These are phyloP conservation scores for Aspergillus quadrilineatus DNA, from an alignment of 2,329 filamentous ascomycete species.

Conservation along the genomic window DNA sequence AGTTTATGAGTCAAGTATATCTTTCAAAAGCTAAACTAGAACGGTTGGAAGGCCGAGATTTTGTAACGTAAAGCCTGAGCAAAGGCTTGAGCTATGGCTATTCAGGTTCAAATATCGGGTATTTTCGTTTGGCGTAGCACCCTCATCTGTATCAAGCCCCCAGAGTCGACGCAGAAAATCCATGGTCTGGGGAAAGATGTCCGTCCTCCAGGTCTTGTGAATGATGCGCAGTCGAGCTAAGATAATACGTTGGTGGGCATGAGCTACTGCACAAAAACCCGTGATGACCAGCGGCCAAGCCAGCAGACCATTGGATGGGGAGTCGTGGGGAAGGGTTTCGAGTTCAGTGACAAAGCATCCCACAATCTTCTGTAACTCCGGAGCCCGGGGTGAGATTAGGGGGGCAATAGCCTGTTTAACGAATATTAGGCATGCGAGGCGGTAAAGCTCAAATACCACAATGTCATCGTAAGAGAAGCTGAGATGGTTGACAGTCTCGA, in stretches of 20 bases:
- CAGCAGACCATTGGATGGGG: neutral
- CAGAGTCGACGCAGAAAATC: neutral
- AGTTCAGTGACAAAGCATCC: neutral
- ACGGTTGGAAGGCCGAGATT: neutral
- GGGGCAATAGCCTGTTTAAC: neutral
- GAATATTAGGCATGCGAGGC: neutral
- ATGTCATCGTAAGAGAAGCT: neutral
- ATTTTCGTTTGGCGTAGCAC: neutral
- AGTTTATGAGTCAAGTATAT: neutral
- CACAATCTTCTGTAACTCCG: neutral
- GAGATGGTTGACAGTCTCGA: fast-evolving
- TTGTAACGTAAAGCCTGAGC: neutral
- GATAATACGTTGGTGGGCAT: neutral
- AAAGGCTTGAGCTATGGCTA: neutral
- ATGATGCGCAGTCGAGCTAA: neutral
- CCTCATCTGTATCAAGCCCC: neutral
- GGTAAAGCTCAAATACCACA: neutral
- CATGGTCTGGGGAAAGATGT: neutral
- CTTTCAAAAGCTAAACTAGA: neutral
- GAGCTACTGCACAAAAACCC: neutral
- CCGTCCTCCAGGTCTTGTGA: neutral
- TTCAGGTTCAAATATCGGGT: neutral
- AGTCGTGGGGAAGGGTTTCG: neutral
- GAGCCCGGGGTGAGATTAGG: neutral
- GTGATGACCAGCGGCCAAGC: neutral